Evolutionary conservation across 768 basidiomycete genomes (phyloP), one percentile per base, ranked within the genome.

Genomic region (Tephrocybe sp.): DNA sequence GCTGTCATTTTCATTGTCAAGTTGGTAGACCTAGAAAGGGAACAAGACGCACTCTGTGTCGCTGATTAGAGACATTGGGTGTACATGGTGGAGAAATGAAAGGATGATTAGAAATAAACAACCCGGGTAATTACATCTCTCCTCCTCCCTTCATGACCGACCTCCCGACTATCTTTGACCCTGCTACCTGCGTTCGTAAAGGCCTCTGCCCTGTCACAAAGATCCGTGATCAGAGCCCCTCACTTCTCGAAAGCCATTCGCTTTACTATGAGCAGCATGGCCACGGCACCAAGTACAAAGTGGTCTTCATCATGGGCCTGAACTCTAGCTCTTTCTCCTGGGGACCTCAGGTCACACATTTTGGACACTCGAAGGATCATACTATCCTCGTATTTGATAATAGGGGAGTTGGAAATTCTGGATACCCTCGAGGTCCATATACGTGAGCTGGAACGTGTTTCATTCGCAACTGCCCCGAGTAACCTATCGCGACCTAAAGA

Each of bases 231-330:
- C 74, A 79, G 56, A 69, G 64, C n/a, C 64, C 64, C 2, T 67
- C 73, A 43, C 64, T 75, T 0, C 52, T 83, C 2, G 79, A 86
- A 59, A 83, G 78, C 42, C 87, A 89, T 59, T 87, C 86, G 1
- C 69, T 91, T 2, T 93, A 91, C 64, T 91, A 77, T 54, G 88
- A 91, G 63, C 76, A 83, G 33, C 91, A 93, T 63, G 91, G 89
- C 3, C 67, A 55, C 3, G 84, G 84, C 0, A 74, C 75, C 9
- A 71, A 75, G 52, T 62, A 58, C 51, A 89, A 88, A 59, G 63
- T 91, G 15, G 60, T 91, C 1, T 80, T 90, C 56, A 82, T 93
- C 56, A 90, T 88, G 88, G 90, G 91, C 3, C 56, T 91, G 53
- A 88, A 85, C 62, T 72, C 75, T 46, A 81, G 70, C 54, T 80